phyloP scores from a whole-genome alignment of 78 protist species.

The Dictyostelium purpureum region DNA sequence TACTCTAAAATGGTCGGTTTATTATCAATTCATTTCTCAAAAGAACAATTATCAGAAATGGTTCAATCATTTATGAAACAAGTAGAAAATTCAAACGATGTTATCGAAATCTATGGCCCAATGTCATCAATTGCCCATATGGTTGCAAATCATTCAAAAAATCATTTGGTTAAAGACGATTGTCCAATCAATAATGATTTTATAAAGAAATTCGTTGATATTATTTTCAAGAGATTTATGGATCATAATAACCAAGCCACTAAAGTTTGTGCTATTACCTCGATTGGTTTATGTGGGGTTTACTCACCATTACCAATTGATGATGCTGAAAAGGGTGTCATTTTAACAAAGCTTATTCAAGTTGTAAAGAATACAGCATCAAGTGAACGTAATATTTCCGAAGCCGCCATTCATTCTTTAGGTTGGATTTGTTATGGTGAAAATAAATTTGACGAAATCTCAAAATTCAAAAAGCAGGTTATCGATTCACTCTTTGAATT shows the following conservation, averaged over 20 bases:
- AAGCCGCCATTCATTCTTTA: constrained; percentile 6
- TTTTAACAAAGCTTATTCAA: constrained; percentile 1
- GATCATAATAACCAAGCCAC: constrained; percentile 15
- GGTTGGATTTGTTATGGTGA: constrained; percentile 58
- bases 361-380: not conserved
- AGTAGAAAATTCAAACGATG: not conserved
- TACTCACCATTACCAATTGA: constrained; percentile 14
- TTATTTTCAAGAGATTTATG: not conserved
- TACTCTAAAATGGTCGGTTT: constrained; percentile 41
- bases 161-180: no score
- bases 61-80: not conserved
- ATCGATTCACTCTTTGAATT: constrained; percentile 56
- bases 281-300: constrained; percentile 25
- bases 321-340: not conserved
- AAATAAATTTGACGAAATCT: not conserved
- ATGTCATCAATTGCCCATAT: not conserved
- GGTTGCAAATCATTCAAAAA: not conserved
- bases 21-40: not conserved
- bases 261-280: not conserved
- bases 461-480: not conserved
- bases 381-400: constrained; percentile 23
- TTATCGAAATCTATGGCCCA: constrained; percentile 44
- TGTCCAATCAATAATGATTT: not conserved
- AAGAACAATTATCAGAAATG: not conserved
- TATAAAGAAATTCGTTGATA: not conserved